Conservation (phyloP, 257 asterid species). For the Scutellaria minor region DNA sequence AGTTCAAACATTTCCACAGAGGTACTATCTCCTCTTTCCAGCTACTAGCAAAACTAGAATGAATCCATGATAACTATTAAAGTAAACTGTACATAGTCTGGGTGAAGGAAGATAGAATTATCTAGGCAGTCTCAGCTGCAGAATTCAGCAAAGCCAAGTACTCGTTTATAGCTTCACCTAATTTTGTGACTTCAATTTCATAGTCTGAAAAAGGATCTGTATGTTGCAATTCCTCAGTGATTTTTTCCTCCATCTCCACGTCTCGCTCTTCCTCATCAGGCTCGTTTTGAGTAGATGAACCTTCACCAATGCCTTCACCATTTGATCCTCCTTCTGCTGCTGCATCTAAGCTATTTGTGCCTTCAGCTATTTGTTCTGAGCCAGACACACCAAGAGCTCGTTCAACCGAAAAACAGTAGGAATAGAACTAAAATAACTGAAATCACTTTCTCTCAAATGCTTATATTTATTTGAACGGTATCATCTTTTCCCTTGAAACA, state of each 20-base stretch:
- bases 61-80: constrained; percentile 11
- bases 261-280: constrained; percentile 48
- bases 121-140: constrained; percentile 34
- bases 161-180: constrained; percentile 88
- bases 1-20: neutral
- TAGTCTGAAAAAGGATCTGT: constrained; percentile 84
- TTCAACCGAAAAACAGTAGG: no score
- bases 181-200: constrained; percentile 74
- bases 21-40: neutral
- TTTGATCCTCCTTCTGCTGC: constrained; percentile 33
- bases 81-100: no score
- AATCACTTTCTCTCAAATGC: neutral
- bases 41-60: constrained; percentile 1
- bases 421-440: no score
- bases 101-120: neutral
- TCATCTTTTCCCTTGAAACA: neutral
- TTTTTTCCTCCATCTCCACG: constrained; percentile 78
- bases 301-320: constrained; percentile 36
- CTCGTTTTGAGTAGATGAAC: constrained; percentile 33
- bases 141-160: constrained; percentile 65
- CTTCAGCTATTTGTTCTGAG: no score
- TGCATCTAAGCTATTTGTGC: constrained; percentile 1
- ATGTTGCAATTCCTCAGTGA: constrained; percentile 64
- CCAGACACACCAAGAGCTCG: no score
- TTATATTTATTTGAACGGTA: neutral